Conservation (phyloP, 805 yeast species). For the Saccharomycopsis lassenensis region DNA sequence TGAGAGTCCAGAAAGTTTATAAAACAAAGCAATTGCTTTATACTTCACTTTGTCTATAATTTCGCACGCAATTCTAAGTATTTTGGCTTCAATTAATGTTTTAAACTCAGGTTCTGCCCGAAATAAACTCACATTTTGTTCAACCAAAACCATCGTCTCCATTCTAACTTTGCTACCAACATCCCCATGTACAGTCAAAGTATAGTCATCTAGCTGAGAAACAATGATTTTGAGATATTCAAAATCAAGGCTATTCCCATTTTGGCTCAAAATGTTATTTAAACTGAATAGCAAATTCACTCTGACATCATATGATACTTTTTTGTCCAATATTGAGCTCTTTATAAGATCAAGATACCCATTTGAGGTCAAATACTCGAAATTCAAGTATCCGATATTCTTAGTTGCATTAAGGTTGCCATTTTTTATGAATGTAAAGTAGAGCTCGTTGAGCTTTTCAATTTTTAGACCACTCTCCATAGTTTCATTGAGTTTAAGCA, state of each 20-base stretch:
- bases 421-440: constrained; percentile 20
- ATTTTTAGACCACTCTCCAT: constrained; percentile 16
- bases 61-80: constrained; percentile 54
- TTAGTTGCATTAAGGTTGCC: constrained; percentile 30
- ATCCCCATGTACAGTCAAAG: constrained; percentile 76
- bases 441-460: not conserved
- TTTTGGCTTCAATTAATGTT: constrained; percentile 23
- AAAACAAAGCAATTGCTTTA: constrained; percentile 31
- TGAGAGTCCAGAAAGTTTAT: too few relatives aligned
- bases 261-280: constrained; percentile 10
- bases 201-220: constrained; percentile 58
- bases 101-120: constrained; percentile 8
- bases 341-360: constrained; percentile 22
- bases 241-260: not conserved
- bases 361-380: constrained; percentile 12
- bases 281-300: constrained; percentile 8
- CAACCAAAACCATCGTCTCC: constrained; percentile 35
- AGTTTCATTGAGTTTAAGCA: constrained; percentile 12
- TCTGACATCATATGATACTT: constrained; percentile 24
- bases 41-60: constrained; percentile 44
- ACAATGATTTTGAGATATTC: constrained; percentile 20
- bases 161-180: constrained; percentile 71
- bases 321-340: constrained; percentile 21
- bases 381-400: constrained; percentile 24
- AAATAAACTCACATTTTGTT: constrained; percentile 21